Percentiles rank a stretch among this genome's conserved stretches.
These are phyloP conservation scores for Coniosporium apollinis DNA, from an alignment of 495 filamentous ascomycete species.

Conservation along the genomic window DNA sequence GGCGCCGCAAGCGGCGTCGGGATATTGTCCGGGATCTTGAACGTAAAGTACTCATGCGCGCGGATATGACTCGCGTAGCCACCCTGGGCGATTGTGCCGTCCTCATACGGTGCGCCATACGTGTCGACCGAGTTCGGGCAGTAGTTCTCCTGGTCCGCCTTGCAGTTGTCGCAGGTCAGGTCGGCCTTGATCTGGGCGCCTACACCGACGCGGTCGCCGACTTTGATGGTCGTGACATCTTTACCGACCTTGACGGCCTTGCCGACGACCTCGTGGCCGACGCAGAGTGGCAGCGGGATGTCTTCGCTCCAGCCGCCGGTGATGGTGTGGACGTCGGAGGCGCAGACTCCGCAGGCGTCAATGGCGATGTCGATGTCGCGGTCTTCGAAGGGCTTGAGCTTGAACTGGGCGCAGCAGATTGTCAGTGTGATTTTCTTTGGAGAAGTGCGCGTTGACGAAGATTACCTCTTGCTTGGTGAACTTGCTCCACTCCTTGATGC, in stretches of 20 bases:
- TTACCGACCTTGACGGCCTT: constrained; percentile 53
- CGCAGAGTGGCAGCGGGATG: constrained; percentile 47
- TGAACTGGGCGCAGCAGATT: constrained; percentile 34
- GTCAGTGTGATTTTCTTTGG: background rate
- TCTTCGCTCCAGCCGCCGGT: constrained; percentile 60
- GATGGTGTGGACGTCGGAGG: constrained; percentile 62
- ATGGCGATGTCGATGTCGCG: constrained; percentile 60
- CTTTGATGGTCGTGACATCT: constrained; percentile 46
- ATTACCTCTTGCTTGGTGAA: constrained; percentile 50
- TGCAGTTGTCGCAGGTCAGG: constrained; percentile 50
- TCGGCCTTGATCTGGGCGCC: constrained; percentile 64
- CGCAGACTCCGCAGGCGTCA: constrained; percentile 64
- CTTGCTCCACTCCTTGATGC: constrained; percentile 38
- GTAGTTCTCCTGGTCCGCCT: constrained; percentile 62
- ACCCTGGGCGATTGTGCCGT: constrained; percentile 45
- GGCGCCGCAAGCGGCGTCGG: constrained; percentile 52
- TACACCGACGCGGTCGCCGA: constrained; percentile 64
- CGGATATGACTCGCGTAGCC: constrained; percentile 55
- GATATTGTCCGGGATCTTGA: constrained; percentile 65
- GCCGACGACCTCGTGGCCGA: constrained; percentile 64
- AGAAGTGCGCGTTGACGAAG: constrained; percentile 2
- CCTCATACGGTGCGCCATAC: constrained; percentile 47
- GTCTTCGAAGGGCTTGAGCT: constrained; percentile 60
- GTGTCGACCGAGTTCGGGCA: constrained; percentile 53
- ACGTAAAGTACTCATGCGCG: constrained; percentile 59